Conservation (phyloP, 345 rosid species). For the Iberis pinnata region DNA sequence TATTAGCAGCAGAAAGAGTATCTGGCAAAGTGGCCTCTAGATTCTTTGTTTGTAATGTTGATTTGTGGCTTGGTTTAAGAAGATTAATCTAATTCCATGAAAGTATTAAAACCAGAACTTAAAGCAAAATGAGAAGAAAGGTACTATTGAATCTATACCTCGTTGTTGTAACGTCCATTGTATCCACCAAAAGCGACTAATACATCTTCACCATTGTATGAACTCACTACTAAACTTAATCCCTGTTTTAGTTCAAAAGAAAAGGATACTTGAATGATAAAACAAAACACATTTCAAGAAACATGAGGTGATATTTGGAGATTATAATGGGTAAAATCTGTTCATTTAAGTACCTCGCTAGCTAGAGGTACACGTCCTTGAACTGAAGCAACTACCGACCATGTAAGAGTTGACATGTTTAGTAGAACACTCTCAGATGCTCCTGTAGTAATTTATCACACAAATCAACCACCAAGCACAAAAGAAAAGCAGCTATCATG, state of each 20-base stretch:
- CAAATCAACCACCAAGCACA: neutral
- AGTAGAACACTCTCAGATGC: constrained; percentile 84
- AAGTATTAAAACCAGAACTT: constrained; percentile 19
- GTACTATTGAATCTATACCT: constrained; percentile 39
- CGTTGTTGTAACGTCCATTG: constrained; percentile 88
- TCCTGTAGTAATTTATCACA: constrained; percentile 45
- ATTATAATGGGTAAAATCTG: neutral
- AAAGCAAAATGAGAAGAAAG: neutral
- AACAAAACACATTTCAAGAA: constrained; percentile 19
- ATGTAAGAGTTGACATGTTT: constrained; percentile 91
- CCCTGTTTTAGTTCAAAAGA: constrained; percentile 51
- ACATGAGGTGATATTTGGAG: constrained; percentile 7
- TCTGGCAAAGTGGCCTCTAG: constrained; percentile 53
- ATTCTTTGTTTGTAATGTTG: constrained; percentile 67
- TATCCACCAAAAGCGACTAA: constrained; percentile 95
- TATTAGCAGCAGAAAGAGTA: constrained; percentile 70
- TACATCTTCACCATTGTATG: constrained; percentile 75
- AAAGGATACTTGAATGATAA: too few relatives aligned
- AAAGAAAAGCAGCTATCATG: neutral
- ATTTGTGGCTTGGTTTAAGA: constrained; percentile 93
- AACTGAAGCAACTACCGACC: constrained; percentile 84
- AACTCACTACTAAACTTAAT: constrained; percentile 77
- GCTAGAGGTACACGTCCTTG: constrained; percentile 93
- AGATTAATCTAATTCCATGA: constrained; percentile 53
- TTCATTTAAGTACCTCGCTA: constrained; percentile 66